Conservation (phyloP, 805 yeast species). For the Wickerhamomyces pijperi region DNA sequence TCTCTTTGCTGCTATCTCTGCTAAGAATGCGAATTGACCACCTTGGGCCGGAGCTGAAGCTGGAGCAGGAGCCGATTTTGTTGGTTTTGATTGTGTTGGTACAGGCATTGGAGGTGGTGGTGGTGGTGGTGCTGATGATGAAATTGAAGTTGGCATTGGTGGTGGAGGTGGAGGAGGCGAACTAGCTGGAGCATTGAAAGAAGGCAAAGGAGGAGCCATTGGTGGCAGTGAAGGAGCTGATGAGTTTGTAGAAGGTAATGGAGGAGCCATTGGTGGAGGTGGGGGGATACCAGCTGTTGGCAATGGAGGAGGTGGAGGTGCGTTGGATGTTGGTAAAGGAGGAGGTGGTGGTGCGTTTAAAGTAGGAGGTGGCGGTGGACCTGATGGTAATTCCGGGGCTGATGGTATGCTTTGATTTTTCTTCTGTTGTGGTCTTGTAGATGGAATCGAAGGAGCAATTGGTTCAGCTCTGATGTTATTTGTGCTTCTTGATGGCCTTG, state of each 20-base stretch:
- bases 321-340: constrained; percentile 12
- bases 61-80: constrained; percentile 11
- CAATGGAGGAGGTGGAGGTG: constrained; percentile 8
- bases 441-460: constrained; percentile 9
- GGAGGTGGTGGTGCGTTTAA: background rate
- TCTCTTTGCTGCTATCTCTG: constrained; percentile 45
- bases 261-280: constrained; percentile 11
- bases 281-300: constrained; percentile 16
- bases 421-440: background rate
- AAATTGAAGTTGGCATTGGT: constrained; percentile 28
- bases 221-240: constrained; percentile 21
- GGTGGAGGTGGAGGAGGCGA: no score
- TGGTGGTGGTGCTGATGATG: constrained; percentile 16
- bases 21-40: constrained; percentile 41
- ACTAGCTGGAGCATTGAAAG: no score
- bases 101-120: constrained; percentile 10
- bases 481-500: constrained; percentile 4
- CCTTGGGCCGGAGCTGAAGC: constrained; percentile 15
- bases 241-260: constrained; percentile 18
- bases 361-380: background rate
- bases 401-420: no score
- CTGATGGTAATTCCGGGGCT: no score
- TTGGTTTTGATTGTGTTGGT: constrained; percentile 12
- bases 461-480: constrained; percentile 4
- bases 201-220: no score